These are phyloP conservation scores for Pythium apleroticum DNA, from an alignment of 352 stramenopile genomes.

Conservation along the genomic window DNA sequence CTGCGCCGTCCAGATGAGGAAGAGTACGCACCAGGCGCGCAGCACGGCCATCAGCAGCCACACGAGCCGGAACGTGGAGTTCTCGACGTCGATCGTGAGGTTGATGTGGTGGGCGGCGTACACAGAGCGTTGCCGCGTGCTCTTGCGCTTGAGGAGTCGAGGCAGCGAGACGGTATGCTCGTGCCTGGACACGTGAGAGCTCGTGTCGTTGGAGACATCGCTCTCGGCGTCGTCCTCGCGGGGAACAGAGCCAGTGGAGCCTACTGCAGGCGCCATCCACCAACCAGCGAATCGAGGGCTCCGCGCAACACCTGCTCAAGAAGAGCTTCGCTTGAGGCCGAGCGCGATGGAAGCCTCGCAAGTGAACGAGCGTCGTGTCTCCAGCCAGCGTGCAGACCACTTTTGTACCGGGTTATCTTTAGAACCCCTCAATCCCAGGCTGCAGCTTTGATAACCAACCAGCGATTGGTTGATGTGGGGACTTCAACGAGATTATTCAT, in stretches of 20 bases:
- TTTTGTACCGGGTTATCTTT: no score
- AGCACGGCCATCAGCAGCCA: background rate
- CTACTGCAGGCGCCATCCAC: background rate
- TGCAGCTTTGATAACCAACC: no score
- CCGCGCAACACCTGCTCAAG: no score
- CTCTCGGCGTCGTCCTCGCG: background rate
- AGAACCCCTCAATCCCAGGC: no score
- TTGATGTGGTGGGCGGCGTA: background rate
- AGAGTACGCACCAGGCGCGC: constrained; percentile 3
- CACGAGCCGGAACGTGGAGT: background rate
- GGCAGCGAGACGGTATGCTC: background rate
- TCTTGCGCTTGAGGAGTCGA: background rate
- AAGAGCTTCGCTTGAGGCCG: no score
- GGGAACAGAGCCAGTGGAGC: background rate
- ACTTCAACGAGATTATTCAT: no score
- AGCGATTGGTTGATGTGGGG: no score
- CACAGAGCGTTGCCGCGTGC: background rate
- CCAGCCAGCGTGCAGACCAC: no score
- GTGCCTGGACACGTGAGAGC: background rate
- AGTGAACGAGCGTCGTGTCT: no score
- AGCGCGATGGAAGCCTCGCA: no score
- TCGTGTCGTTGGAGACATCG: background rate
- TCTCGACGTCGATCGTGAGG: background rate
- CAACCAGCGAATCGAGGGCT: no score
- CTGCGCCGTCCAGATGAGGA: constrained; percentile 9